Percentiles rank a stretch among this genome's conserved stretches.
Evolutionary conservation across 768 basidiomycete species (phyloP).

Genomic region (Multifurca ochricompacta): DNA sequence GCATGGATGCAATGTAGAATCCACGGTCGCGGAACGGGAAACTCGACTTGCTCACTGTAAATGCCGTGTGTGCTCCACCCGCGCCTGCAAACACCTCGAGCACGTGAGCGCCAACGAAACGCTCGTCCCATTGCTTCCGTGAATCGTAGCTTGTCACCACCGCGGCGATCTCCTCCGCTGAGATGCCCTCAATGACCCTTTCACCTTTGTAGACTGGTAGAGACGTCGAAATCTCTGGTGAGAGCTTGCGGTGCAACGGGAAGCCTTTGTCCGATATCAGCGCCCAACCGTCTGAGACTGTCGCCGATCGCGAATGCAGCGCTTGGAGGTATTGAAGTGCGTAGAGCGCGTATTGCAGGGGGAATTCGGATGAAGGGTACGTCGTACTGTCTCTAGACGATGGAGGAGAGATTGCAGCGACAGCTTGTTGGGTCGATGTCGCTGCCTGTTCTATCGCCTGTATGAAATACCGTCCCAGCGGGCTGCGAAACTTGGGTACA

Average conservation of each 20-base stretch:
- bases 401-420: constrained; percentile 65
- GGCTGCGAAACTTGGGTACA: constrained; percentile 60
- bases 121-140: constrained; percentile 80
- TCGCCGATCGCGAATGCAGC: constrained; percentile 46
- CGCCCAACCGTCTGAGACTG: constrained; percentile 58
- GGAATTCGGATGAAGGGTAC: constrained; percentile 51
- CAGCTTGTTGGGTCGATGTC: constrained; percentile 66
- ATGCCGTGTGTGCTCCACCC: constrained; percentile 56
- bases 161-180: constrained; percentile 82
- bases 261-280: constrained; percentile 70
- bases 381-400: constrained; percentile 34
- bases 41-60: constrained; percentile 63
- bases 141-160: constrained; percentile 63
- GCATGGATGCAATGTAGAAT: constrained; percentile 70
- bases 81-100: constrained; percentile 70
- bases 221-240: constrained; percentile 66
- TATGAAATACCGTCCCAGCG: constrained; percentile 64
- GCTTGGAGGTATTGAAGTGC: constrained; percentile 75
- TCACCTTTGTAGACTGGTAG: constrained; percentile 83
- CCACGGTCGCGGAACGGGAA: constrained; percentile 91
- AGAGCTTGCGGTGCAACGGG: constrained; percentile 65
- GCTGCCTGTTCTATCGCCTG: constrained; percentile 69
- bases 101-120: constrained; percentile 59
- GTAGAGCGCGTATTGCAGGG: constrained; percentile 77
- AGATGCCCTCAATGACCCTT: constrained; percentile 88